Evolutionary conservation across 140 eudicot genomes (phyloP), one percentile per base, ranked within the genome.

Genomic region (Ambrosia hybrid): DNA sequence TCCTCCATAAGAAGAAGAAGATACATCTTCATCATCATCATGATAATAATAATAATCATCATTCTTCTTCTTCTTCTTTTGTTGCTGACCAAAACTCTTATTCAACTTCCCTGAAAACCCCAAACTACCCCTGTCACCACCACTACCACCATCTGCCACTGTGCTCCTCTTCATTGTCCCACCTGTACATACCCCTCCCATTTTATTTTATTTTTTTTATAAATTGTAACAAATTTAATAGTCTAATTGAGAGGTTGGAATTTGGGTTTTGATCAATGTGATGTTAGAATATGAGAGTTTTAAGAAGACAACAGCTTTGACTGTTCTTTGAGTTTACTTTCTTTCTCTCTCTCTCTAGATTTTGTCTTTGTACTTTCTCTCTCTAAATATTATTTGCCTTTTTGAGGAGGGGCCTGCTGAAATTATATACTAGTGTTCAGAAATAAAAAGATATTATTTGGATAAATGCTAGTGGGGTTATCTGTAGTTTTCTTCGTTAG

Each of bases 151-250:
- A 30, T 73, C 78, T 52, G 74, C 79, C 79, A 69, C 82, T 9
- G 77, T 46, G 46, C 79, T 78, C 67, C 70, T 78, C 78, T 80
- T 85, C 57, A 80, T 45, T 58, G 85, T 85, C 73, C 97, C 95
- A 9, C 87, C 92, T 0, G 90, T 80, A 76, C 97, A 91, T 59
- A 91, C 89, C n/a, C 90, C 97, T 72, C 97, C 97, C 97, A 91
- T 91, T 37, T 57, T 66, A 3, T 16, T 37, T 53, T 56, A 3
- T 16, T 37, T 53, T 56, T 30, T 71, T 41, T 41, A 41, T 41
- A 0, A 41, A 41, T 30, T 30, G 2, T 30, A 30, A 30, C 34
- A 30, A 30, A 30, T 30, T 30, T 30, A 30, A 30, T 30, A 30
- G 2, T 30, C 2, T 30, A 30, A 30, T 30, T 30, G 34, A 30